A percentile compares a stretch with the other conserved stretches of the same genome.
phyloP scores from a whole-genome alignment of 495 filamentous ascomycete species.

The Bathelium albidoporum region DNA sequence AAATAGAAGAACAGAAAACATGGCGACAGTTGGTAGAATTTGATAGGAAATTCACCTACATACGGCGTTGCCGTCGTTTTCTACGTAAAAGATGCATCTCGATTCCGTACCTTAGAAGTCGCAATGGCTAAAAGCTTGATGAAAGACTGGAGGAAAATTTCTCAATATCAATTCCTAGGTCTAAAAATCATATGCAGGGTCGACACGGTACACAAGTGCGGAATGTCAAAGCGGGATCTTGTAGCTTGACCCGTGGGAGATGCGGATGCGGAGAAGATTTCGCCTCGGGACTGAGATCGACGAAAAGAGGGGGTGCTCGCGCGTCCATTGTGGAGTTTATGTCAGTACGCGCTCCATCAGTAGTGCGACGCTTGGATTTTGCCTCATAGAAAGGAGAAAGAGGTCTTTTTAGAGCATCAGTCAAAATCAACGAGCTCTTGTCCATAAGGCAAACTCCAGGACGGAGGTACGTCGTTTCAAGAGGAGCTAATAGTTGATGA shows the following conservation, averaged over 20 bases:
- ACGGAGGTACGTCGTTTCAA: too few relatives aligned
- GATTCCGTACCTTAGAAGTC: neutral
- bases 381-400: too few relatives aligned
- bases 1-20: neutral
- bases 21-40: neutral
- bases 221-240: neutral
- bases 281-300: neutral
- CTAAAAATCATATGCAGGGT: neutral
- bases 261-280: neutral
- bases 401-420: too few relatives aligned
- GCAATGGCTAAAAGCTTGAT: neutral
- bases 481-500: too few relatives aligned
- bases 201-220: neutral
- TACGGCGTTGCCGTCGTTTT: neutral
- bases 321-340: neutral
- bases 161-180: neutral
- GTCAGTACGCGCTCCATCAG: neutral
- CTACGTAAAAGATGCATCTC: neutral
- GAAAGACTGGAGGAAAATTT: conserved; percentile 1
- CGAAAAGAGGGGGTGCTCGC: neutral
- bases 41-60: neutral
- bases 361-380: neutral
- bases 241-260: neutral
- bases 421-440: too few relatives aligned
- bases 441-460: too few relatives aligned